These are phyloP conservation scores for Tritrichomonas musculus DNA, from an alignment of 208 protist species.

Conservation along the genomic window DNA sequence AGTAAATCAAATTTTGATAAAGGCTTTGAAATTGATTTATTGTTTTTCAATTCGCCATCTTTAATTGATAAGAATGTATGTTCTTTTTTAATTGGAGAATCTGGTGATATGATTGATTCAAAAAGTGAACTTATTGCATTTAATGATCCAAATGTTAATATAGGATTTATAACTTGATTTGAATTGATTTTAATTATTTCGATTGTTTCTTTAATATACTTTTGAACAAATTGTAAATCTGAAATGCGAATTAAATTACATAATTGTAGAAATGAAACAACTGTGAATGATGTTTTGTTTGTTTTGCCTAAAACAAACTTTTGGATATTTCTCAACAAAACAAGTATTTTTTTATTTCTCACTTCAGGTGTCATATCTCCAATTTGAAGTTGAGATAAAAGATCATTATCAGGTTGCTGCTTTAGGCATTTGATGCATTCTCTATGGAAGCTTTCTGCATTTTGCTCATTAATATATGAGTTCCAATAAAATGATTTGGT, in stretches of 20 bases:
- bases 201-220: neutral
- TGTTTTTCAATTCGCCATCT: neutral
- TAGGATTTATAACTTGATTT: neutral
- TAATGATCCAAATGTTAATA: neutral
- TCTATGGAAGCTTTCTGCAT: neutral
- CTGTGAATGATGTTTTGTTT: neutral
- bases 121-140: neutral
- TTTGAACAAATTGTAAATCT: neutral
- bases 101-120: neutral
- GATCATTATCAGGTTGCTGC: neutral
- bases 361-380: neutral
- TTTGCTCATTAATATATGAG: neutral
- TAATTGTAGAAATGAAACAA: neutral
- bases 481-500: neutral
- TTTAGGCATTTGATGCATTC: neutral
- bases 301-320: neutral
- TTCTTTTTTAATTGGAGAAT: neutral
- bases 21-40: no score
- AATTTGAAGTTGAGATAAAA: neutral
- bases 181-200: neutral
- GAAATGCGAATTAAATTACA: neutral
- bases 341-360: neutral
- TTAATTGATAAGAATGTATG: neutral
- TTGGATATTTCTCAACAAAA: neutral
- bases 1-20: no score